Percentiles rank a stretch among this genome's conserved stretches.
phyloP scores from a whole-genome alignment of 108 stramenopile genomes.

The Skeletonema tropicum region DNA sequence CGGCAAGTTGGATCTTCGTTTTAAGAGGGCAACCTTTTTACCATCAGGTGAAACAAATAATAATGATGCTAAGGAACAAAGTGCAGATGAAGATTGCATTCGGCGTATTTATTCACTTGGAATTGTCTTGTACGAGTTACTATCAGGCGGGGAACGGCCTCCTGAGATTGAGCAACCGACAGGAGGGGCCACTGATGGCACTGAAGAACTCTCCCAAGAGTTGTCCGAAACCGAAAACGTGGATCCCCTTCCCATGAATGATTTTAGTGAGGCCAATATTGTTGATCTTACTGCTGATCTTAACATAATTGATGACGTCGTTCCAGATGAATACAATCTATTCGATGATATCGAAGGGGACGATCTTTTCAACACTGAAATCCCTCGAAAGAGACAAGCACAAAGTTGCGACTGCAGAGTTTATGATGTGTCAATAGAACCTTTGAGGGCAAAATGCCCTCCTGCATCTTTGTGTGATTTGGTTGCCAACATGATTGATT shows the following conservation, averaged over 20 bases:
- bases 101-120: slow-evolving; percentile 1
- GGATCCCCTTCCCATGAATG: neutral
- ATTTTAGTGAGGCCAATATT: neutral
- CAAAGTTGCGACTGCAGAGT: neutral
- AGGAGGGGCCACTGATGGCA: neutral
- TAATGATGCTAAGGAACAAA: neutral
- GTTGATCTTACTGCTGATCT: neutral
- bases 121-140: neutral
- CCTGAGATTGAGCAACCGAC: neutral
- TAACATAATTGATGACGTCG: neutral
- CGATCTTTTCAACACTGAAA: neutral
- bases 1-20: neutral
- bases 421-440: neutral
- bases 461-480: slow-evolving; percentile 22
- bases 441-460: slow-evolving; percentile 1
- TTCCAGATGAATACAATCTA: no score
- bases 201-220: neutral
- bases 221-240: neutral
- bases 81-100: neutral
- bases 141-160: neutral
- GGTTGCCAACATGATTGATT: slow-evolving; percentile 20
- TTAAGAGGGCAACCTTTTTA: neutral
- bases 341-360: no score
- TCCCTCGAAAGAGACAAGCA: neutral
- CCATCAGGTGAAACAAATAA: neutral